Conservation (phyloP, 805 yeast species). For the Clavispora asparagi region DNA sequence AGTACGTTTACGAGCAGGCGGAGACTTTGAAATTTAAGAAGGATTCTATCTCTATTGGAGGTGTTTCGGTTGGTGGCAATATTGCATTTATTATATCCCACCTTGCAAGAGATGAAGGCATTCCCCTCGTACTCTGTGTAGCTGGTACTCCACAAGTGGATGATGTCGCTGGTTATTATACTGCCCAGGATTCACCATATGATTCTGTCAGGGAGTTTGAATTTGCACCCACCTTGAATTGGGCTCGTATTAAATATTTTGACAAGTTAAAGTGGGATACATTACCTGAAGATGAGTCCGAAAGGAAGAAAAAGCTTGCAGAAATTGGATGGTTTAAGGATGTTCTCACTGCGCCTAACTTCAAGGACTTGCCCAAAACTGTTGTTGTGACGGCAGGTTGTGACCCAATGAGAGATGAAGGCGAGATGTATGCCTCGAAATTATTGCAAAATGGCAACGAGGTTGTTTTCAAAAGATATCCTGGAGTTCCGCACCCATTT, state of each 20-base stretch:
- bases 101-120: conserved; percentile 19
- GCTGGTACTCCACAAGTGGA: conserved; percentile 29
- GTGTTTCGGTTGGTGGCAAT: conserved; percentile 22
- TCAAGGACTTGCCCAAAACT: conserved; percentile 20
- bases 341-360: conserved; percentile 23
- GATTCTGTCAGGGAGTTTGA: conserved; percentile 20
- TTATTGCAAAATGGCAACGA: conserved; percentile 19
- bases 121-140: conserved; percentile 18
- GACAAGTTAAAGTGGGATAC: conserved; percentile 25
- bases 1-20: conserved; percentile 19
- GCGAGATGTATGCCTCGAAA: conserved; percentile 24
- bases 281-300: conserved; percentile 11
- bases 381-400: conserved; percentile 26
- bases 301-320: conserved; percentile 10
- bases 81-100: conserved; percentile 23
- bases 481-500: conserved; percentile 30
- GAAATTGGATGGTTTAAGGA: conserved; percentile 26
- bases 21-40: conserved; percentile 13
- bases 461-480: conserved; percentile 20
- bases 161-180: conserved; percentile 18
- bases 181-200: conserved; percentile 22
- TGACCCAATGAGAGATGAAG: conserved; percentile 29
- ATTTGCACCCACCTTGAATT: conserved; percentile 27
- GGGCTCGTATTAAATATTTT: conserved; percentile 26
- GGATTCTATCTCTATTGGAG: conserved; percentile 20